phyloP scores from a whole-genome alignment of 2,329 filamentous ascomycete genomes.

The Lasiodiplodia theobromae region DNA sequence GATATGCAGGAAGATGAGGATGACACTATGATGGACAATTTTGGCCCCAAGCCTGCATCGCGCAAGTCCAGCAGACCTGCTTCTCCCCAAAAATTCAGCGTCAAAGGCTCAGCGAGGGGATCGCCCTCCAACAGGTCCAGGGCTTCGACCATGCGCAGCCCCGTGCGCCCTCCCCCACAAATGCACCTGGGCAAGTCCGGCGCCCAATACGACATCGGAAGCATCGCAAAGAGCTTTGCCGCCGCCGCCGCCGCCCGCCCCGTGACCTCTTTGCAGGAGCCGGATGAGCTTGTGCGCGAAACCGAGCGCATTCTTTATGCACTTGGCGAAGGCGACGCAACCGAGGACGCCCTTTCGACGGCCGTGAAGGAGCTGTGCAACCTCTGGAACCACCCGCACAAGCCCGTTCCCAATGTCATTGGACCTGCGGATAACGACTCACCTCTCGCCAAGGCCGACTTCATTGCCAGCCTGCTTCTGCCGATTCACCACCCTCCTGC shows the following conservation, averaged over 20 bases:
- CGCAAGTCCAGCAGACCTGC: conserved; percentile 27
- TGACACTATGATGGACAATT: conserved; percentile 43
- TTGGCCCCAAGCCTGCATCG: conserved; percentile 15
- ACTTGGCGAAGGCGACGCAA: conserved; percentile 43
- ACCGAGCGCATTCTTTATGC: conserved; percentile 73
- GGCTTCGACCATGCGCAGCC: conserved; percentile 37
- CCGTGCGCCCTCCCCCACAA: conserved; percentile 20
- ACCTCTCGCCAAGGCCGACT: conserved; percentile 76
- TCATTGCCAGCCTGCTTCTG: conserved; percentile 78
- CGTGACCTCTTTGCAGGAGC: conserved; percentile 68
- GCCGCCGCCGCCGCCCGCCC: conserved; percentile 50
- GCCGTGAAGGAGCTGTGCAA: conserved; percentile 41
- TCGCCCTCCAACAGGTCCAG: conserved; percentile 34
- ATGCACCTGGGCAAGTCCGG: conserved; percentile 34
- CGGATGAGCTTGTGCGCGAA: conserved; percentile 73
- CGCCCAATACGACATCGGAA: conserved; percentile 69
- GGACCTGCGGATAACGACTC: conserved; percentile 58
- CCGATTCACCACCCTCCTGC: conserved; percentile 75
- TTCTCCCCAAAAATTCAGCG: conserved; percentile 48
- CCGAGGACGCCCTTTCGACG: conserved; percentile 39
- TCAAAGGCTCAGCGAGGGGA: conserved; percentile 38
- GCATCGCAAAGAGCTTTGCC: conserved; percentile 68
- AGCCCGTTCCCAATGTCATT: conserved; percentile 30
- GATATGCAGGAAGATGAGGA: conserved; percentile 43
- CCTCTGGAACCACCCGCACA: conserved; percentile 66